Evolutionary conservation across 306 rosid species (phyloP).

Genomic region (Arachis stenosperma): DNA sequence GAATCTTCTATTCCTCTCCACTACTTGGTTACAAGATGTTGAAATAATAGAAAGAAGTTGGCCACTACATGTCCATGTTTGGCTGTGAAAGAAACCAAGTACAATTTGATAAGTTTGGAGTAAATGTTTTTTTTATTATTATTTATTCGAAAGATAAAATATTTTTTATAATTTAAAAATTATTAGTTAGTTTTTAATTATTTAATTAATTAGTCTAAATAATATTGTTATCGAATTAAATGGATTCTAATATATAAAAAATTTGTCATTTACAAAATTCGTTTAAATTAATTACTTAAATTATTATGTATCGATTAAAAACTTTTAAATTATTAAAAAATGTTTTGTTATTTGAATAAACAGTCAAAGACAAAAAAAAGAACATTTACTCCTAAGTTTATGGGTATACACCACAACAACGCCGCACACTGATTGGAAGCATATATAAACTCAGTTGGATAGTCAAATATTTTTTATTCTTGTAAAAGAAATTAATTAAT

Average conservation of each 20-base stretch:
- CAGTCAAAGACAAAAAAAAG: too few relatives aligned
- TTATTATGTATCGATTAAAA: too few relatives aligned
- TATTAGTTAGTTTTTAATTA: too few relatives aligned
- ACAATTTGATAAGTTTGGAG: not conserved
- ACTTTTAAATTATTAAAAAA: too few relatives aligned
- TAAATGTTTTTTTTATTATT: too few relatives aligned
- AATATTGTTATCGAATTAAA: too few relatives aligned
- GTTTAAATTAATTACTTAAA: too few relatives aligned
- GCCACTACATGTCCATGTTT: conserved; percentile 12
- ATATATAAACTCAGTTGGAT: conserved; percentile 24
- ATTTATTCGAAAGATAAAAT: too few relatives aligned
- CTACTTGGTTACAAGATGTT: conserved; percentile 31
- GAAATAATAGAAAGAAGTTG: conserved; percentile 31
- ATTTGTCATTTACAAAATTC: too few relatives aligned
- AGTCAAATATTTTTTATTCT: conserved; percentile 31
- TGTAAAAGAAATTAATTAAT: not conserved
- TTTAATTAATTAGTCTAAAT: not conserved
- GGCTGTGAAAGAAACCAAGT: conserved; percentile 17
- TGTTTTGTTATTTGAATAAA: too few relatives aligned
- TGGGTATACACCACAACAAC: conserved; percentile 10
- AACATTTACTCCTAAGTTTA: not conserved
- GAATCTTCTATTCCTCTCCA: conserved; percentile 51
- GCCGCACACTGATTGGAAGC: not conserved
- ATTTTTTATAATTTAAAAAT: too few relatives aligned
- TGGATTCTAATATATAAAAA: too few relatives aligned